Evolutionary conservation across 345 rosid species (phyloP).

Genomic region (Salix purpurea): DNA sequence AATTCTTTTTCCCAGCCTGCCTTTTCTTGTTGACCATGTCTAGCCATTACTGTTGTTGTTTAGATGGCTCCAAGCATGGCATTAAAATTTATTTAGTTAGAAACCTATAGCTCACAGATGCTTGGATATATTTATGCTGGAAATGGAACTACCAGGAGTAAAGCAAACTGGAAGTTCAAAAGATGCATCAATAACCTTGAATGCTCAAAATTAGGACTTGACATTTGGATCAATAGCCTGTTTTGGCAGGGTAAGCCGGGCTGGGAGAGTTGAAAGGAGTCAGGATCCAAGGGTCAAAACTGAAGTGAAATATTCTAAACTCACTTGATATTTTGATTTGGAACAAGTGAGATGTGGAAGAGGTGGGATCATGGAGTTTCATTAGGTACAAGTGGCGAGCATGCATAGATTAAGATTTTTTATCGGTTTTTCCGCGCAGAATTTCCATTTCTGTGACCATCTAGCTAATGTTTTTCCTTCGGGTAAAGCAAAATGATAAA

Average conservation of each 20-base stretch:
- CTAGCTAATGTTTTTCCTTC: neutral
- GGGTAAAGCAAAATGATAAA: neutral
- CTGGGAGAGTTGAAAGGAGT: neutral
- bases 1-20: too few species aligned
- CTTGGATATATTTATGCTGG: neutral
- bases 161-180: neutral
- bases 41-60: neutral
- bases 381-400: neutral
- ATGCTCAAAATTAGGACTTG: neutral
- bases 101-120: neutral
- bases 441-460: neutral
- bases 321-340: neutral
- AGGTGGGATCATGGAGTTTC: neutral
- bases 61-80: neutral
- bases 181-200: neutral
- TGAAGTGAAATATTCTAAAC: neutral
- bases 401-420: neutral
- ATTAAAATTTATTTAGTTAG: neutral
- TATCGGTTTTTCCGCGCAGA: neutral
- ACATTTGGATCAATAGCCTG: neutral
- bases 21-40: too few species aligned
- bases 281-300: neutral
- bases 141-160: too few species aligned
- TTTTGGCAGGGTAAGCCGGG: neutral
- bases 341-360: neutral